A percentile compares a stretch with the other conserved stretches of the same genome.
These are phyloP conservation scores for Xerocomellus chrysenteron DNA, from an alignment of 768 basidiomycete species.

Conservation along the genomic window DNA sequence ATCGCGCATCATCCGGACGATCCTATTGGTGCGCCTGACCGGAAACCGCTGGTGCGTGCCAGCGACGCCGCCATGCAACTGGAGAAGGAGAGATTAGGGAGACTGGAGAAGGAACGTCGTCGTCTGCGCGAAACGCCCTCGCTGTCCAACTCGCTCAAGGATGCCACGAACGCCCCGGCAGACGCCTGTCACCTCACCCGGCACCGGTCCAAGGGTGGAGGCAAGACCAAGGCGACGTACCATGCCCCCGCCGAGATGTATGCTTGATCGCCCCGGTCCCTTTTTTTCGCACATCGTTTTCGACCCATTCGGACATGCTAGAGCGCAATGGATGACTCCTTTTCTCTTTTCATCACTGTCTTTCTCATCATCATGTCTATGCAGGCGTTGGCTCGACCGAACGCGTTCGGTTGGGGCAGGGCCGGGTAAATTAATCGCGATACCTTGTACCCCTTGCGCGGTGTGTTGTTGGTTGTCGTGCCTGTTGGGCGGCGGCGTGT, in stretches of 20 bases:
- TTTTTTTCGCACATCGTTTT: background rate
- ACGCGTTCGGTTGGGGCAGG: background rate
- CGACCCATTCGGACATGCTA: constrained; percentile 14
- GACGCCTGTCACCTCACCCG: constrained; percentile 24
- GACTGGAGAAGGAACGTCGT: constrained; percentile 32
- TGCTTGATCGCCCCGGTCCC: constrained; percentile 5
- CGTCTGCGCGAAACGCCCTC: constrained; percentile 22
- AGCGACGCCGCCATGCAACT: constrained; percentile 54
- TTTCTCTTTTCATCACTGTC: background rate
- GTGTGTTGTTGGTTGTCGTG: background rate
- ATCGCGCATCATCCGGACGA: constrained; percentile 17
- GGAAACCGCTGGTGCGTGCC: constrained; percentile 43
- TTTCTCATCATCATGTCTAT: constrained; percentile 11
- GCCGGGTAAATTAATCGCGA: constrained; percentile 20
- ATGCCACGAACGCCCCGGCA: constrained; percentile 25
- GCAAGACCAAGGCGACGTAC: constrained; percentile 17
- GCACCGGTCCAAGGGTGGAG: constrained; percentile 10
- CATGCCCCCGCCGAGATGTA: constrained; percentile 14
- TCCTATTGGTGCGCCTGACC: constrained; percentile 2
- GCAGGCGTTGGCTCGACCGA: constrained; percentile 2
- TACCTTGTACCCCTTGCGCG: constrained; percentile 18
- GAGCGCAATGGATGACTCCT: constrained; percentile 11
- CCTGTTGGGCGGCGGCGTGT: background rate
- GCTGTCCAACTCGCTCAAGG: constrained; percentile 26
- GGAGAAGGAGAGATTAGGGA: constrained; percentile 44